Base-by-base conservation (phyloP, 495 filamentous ascomycete genomes). In the Aspergillus panamensis region DNA sequence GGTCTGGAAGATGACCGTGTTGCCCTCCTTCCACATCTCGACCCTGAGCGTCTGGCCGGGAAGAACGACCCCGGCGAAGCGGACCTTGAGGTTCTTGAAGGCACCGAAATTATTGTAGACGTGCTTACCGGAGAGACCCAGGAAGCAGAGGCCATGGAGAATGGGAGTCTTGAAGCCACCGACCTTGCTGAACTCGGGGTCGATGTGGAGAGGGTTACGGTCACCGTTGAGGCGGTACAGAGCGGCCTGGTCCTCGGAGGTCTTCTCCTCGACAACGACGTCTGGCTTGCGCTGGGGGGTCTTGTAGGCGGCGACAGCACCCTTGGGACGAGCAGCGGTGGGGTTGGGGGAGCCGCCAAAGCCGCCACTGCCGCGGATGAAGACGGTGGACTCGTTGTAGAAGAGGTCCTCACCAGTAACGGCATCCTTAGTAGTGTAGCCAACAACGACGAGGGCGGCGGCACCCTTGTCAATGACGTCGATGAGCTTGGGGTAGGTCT, bases 11-110 rank as follows among this genome's bases (percentile, higher is more conserved):
- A 96, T 73, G 25, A 98, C 86, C 66, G 83, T 87, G 60, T 82
- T 82, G n/a, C 85, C 88, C 68, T 93, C 91, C 82, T 91, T 96
- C 94, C 94, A 98, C 90, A 96, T 96, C 84, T 97, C 94, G 31
- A 92, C 97, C 65, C 85, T 83, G 35, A 98, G 82, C 51, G 91
- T 97, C 84, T 98, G 90, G 6, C 94, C 95, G 1, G 94, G 95
- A 21, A 93, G 63, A 2, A 98, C 94, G 12, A 91, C 87, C 40
- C 94, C 95, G 6, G 91, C 92, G 75, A 98, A 98, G 59, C 94
- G 77, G 6, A 97, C 94, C 83, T 98, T 98, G 72, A 97, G 84
- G 75, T 94, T 97, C 80, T 87, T 90, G 77, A 87, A 95, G 54
- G 80, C 73, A 19, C 94, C 94, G 71, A 84, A 97, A 62, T 80